Conservation (phyloP, 371 early-diverging fungal species). For the Gilbertella persicaria region DNA sequence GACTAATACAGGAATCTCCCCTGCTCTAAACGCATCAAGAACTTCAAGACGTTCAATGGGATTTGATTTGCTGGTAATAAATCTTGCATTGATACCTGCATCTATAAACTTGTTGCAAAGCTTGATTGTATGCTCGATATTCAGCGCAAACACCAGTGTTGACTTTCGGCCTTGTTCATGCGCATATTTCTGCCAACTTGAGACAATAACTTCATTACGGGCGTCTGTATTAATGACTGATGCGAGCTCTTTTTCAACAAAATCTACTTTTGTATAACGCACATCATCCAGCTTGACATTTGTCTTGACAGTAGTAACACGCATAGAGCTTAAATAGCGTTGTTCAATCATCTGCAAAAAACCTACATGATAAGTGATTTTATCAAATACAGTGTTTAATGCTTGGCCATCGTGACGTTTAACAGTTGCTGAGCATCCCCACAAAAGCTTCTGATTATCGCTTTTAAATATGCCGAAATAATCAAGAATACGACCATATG, state of each 20-base stretch:
- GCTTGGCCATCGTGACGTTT: constrained; percentile 81
- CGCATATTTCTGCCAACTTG: constrained; percentile 63
- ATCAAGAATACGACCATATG: constrained; percentile 72
- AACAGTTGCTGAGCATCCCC: constrained; percentile 95
- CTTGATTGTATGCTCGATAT: constrained; percentile 71
- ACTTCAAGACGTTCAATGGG: constrained; percentile 54
- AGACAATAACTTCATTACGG: constrained; percentile 72
- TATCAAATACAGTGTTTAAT: constrained; percentile 70
- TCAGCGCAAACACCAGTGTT: constrained; percentile 89
- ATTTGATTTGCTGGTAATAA: constrained; percentile 65
- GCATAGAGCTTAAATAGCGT: constrained; percentile 47
- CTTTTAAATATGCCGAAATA: constrained; percentile 62
- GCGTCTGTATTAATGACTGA: constrained; percentile 61
- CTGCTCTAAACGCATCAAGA: constrained; percentile 61
- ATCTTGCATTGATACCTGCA: constrained; percentile 63
- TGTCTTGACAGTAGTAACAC: constrained; percentile 69
- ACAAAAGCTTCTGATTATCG: constrained; percentile 65
- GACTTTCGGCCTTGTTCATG: constrained; percentile 45
- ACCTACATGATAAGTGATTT: constrained; percentile 74
- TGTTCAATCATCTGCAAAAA: constrained; percentile 85
- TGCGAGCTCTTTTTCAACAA: constrained; percentile 55
- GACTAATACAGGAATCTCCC: constrained; percentile 79
- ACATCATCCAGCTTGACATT: constrained; percentile 57
- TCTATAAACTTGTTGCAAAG: constrained; percentile 61
- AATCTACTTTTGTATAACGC: constrained; percentile 61